A percentile compares a stretch with the other conserved stretches of the same genome.
Conservation (phyloP, 352 stramenopile genomes). For the Discostella stelligera region DNA sequence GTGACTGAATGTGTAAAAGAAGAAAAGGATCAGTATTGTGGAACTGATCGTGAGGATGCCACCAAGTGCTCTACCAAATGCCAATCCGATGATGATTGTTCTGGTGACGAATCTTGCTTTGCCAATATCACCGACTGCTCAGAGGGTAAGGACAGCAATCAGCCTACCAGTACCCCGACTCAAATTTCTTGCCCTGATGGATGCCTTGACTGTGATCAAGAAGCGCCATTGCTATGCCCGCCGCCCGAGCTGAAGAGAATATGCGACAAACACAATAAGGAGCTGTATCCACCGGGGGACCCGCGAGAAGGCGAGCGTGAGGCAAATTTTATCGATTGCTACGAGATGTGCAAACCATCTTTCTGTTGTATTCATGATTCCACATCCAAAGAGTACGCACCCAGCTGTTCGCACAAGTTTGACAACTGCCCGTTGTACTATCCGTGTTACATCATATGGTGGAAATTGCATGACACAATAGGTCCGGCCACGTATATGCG, state of each 20-base stretch:
- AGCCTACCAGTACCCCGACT: not conserved
- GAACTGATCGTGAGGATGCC: slow-evolving; percentile 29
- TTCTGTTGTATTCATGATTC: slow-evolving; percentile 65
- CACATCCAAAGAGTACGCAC: slow-evolving; percentile 35
- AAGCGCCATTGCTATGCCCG: slow-evolving; percentile 28
- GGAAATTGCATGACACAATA: slow-evolving; percentile 49
- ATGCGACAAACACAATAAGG: slow-evolving; percentile 42
- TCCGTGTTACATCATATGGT: slow-evolving; percentile 54
- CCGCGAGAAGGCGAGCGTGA: slow-evolving; percentile 11
- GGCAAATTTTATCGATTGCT: slow-evolving; percentile 42
- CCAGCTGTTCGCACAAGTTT: slow-evolving; percentile 54
- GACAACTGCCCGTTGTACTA: slow-evolving; percentile 47
- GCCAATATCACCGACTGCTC: slow-evolving; percentile 20
- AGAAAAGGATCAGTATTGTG: slow-evolving; percentile 45
- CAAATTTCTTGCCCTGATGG: slow-evolving; percentile 14
- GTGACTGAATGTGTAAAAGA: not conserved
- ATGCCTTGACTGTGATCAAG: slow-evolving; percentile 27
- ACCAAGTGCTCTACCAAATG: not conserved
- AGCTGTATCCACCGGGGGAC: slow-evolving; percentile 10
- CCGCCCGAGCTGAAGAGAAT: slow-evolving; percentile 20
- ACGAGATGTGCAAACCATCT: slow-evolving; percentile 34
- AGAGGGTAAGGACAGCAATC: not conserved
- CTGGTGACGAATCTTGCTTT: slow-evolving; percentile 79
- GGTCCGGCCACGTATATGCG: slow-evolving; percentile 37
- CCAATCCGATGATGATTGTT: slow-evolving; percentile 6